Evolutionary conservation across 2,329 filamentous ascomycete species (phyloP), one percentile per base, ranked within the genome.

Genomic region (Talaromyces marneffei): DNA sequence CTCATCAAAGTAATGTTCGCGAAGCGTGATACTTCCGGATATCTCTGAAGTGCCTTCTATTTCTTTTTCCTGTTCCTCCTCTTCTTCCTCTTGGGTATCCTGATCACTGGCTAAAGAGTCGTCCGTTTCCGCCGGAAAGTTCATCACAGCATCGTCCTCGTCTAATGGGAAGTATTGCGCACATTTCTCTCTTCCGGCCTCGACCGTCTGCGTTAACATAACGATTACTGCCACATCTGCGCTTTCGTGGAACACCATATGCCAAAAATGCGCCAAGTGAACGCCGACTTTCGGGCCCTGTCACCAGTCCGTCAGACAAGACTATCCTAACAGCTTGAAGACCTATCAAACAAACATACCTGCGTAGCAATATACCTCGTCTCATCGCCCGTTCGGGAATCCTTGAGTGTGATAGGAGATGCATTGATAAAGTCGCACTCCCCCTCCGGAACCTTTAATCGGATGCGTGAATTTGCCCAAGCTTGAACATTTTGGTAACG

Each of bases 161-260:
- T 78, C 75, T 59, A 80, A 74, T 0, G 92, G 92, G 66, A 92
- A 97, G 75, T 99, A 99, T 48, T 88, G 90, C 66, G 85, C 91
- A 75, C 93, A 97, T 75, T 97, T 96, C 74, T 95, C 86, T 69
- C 84, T 80, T 62, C 85, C 83, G 33, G 83, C 82, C 75, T 97
- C 93, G 70, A 90, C 83, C 27, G 91, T 93, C 72, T 92, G 91
- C 2, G 93, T 99, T 64, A 99, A 84, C 90, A 97, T 97, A 61
- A 97, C 87, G 58, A 97, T 88, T 61, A 97, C 91, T 1, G 86
- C 91, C 2, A 88, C 85, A 50, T 87, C 86, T 27, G 77, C 75
- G n/a, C 81, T 85, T 74, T 95, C 91, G 69, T 95, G 87, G 72
- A 90, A 90, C 37, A 97, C 81, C 94, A 99, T 99, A 71, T 94